These are phyloP conservation scores for Aspergillus wentii DNA, from an alignment of 495 filamentous ascomycete species.

Conservation along the genomic window DNA sequence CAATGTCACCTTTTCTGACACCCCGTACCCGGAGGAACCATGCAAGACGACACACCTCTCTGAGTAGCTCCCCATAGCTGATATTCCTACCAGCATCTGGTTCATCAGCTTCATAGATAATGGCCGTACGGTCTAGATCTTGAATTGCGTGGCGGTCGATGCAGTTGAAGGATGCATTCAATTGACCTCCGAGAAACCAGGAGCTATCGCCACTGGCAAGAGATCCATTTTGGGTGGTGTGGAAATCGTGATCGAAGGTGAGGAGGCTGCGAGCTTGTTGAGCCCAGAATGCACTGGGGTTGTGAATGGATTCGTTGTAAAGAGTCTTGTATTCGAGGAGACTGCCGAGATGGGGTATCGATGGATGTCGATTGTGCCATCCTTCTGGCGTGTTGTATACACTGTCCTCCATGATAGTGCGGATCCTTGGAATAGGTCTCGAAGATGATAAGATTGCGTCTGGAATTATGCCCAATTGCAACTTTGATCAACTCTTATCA, in stretches of 20 bases:
- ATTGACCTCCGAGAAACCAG: slow-evolving; percentile 75
- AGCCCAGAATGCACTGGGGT: slow-evolving; percentile 5
- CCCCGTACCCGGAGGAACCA: slow-evolving; percentile 68
- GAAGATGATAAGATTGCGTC: too few relatives aligned
- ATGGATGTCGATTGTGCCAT: too few relatives aligned
- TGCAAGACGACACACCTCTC: slow-evolving; percentile 65
- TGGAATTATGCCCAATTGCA: too few relatives aligned
- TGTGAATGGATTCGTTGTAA: slow-evolving; percentile 6
- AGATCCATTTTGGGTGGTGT: neutral
- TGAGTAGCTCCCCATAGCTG: slow-evolving; percentile 62
- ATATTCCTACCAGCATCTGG: slow-evolving; percentile 55
- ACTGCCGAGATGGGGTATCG: neutral
- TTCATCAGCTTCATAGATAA: slow-evolving; percentile 73
- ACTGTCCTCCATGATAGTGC: too few relatives aligned
- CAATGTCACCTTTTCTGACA: slow-evolving; percentile 73
- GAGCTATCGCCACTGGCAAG: slow-evolving; percentile 46
- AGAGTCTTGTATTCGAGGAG: slow-evolving; percentile 3
- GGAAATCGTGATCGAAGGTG: neutral
- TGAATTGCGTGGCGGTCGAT: slow-evolving; percentile 71
- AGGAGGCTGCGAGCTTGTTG: neutral
- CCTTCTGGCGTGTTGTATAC: too few relatives aligned
- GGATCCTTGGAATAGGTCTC: too few relatives aligned
- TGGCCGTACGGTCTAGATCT: slow-evolving; percentile 56
- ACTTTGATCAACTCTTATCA: too few relatives aligned
- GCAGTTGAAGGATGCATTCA: slow-evolving; percentile 77